Evolutionary conservation across 78 protist species (phyloP).

Genomic region (slime mould (Dictyostelium discoideum)): DNA sequence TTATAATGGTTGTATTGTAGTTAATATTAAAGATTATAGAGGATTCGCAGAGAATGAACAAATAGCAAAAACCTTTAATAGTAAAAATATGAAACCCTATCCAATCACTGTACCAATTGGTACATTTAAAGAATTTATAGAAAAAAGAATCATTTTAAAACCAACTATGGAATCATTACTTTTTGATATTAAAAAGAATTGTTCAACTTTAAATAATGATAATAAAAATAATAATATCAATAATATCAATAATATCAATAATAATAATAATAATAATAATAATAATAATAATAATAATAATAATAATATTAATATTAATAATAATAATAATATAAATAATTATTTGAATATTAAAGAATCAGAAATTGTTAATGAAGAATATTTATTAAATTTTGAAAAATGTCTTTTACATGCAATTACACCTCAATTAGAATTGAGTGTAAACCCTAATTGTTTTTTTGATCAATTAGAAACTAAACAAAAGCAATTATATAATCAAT

Average conservation of each 20-base stretch:
- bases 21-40: conserved; percentile 49
- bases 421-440: background rate
- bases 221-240: background rate
- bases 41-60: background rate
- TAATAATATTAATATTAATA: background rate
- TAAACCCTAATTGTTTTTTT: background rate
- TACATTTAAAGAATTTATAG: background rate
- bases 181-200: conserved; percentile 53
- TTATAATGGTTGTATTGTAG: conserved; percentile 59
- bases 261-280: background rate
- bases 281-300: background rate
- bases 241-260: background rate
- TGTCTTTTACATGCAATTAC: background rate
- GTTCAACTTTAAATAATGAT: background rate
- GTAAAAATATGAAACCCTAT: background rate
- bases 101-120: background rate
- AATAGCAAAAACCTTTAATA: background rate
- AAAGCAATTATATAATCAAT: background rate
- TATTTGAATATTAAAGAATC: background rate
- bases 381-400: conserved; percentile 9
- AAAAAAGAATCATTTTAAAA: conserved; percentile 34
- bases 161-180: conserved; percentile 52
- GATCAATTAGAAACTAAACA: background rate
- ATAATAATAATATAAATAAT: background rate
- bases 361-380: background rate